Base-by-base conservation (phyloP, 768 basidiomycete species). In the Leccinum arenicola region DNA sequence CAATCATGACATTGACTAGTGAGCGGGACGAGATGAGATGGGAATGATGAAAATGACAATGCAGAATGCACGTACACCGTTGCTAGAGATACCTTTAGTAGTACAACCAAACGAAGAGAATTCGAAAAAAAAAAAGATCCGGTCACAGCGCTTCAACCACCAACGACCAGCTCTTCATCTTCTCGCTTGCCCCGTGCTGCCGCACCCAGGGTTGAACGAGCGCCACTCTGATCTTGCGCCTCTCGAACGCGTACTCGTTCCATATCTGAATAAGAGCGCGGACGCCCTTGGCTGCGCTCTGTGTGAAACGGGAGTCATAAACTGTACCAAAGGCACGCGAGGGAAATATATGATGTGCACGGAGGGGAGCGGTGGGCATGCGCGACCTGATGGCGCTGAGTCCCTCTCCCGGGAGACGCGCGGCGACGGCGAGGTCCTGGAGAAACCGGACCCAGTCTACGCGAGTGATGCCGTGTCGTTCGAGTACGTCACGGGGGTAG, bases 231-330 rank as follows among this genome's bases (percentile, higher is more conserved):
- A 73, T 55, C 56, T 71, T 73, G 36, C 71, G 71, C 31, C 71
- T 64, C 59, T 74, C 71, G 12, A 73, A 68, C 6, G 71, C 71
- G 58, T 69, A 68, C 55, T 73, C 62, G 23, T 74, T 73, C 71
- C 71, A 73, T 14, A 74, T 57, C 17, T 57, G 47, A 10, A 73
- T 48, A 27, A 73, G 62, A 7, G 71, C 69, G 51, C 61, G 57
- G 31, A 74, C 67, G 36, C 74, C 65, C 2, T 69, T 57, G 2
- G 51, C 21, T 1, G 61, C 60, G 43, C 25, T 64, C 38, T 64
- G 65, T 31, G 50, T 49, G 40, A 73, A 73, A 19, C 11, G 51
- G 0, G 56, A 21, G 51, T 73, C 64, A 47, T 73, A 73, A 10
- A 55, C 50, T 14, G 53, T 50, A 10, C 69, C 69, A 17, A 62